Conservation (phyloP, 2,329 filamentous ascomycete species). For the Fusarium redolens region DNA sequence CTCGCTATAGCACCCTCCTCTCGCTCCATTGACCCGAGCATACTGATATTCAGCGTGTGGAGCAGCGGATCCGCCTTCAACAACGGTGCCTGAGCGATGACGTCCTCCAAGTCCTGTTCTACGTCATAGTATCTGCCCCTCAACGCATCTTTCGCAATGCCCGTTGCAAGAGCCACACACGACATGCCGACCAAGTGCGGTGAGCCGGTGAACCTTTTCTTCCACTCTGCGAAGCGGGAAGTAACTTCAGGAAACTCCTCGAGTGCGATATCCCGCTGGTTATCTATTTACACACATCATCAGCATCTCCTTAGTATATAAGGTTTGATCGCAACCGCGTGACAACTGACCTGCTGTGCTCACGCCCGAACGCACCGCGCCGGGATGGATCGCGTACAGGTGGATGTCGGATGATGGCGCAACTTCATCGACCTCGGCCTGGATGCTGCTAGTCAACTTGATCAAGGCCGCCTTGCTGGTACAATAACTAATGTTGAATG, state of each 20-base stretch:
- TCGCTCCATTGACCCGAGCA: not conserved
- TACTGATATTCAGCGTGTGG: not conserved
- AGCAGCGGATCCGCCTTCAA: not conserved
- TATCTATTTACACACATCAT: not conserved
- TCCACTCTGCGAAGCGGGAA: not conserved
- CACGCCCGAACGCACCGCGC: not conserved
- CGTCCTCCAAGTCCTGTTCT: not conserved
- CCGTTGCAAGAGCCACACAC: not conserved
- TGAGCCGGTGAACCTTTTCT: not conserved
- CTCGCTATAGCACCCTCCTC: not conserved
- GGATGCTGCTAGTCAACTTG: not conserved
- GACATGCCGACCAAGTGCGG: not conserved
- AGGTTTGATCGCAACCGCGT: accelerated
- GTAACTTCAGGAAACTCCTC: not conserved
- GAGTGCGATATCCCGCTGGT: not conserved
- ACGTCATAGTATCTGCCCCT: not conserved
- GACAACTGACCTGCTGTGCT: not conserved
- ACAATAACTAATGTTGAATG: not conserved
- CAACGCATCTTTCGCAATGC: not conserved
- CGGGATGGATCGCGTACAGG: not conserved
- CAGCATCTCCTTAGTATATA: not conserved
- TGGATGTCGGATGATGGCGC: not conserved
- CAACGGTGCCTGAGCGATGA: accelerated
- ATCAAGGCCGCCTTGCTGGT: not conserved
- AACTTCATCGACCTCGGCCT: not conserved